These are phyloP conservation scores for Grosmannia penicillata DNA, from an alignment of 2,329 filamentous ascomycete genomes.

Conservation along the genomic window DNA sequence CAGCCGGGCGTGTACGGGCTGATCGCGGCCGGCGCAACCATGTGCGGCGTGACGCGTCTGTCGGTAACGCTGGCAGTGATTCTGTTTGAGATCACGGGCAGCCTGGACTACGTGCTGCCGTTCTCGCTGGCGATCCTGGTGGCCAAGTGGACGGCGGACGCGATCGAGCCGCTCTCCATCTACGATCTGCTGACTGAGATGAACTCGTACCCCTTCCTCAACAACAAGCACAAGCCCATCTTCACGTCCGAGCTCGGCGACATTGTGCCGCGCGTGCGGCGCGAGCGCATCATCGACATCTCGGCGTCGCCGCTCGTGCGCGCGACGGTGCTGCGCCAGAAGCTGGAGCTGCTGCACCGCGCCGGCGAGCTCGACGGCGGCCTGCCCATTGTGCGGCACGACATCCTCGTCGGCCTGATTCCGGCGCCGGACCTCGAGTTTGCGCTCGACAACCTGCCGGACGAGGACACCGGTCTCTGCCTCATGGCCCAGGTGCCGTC, in stretches of 20 bases:
- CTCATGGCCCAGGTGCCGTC: constrained; percentile 60
- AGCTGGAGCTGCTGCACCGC: constrained; percentile 68
- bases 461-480: constrained; percentile 61
- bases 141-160: constrained; percentile 97
- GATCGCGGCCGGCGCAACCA: constrained; percentile 86
- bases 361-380: constrained; percentile 87
- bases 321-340: constrained; percentile 60
- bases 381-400: constrained; percentile 68
- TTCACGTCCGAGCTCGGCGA: constrained; percentile 82
- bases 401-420: constrained; percentile 74
- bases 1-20: constrained; percentile 95
- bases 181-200: constrained; percentile 92
- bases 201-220: constrained; percentile 95
- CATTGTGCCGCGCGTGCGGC: constrained; percentile 63
- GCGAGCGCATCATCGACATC: constrained; percentile 76
- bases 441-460: constrained; percentile 68
- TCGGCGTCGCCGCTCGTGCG: constrained; percentile 66
- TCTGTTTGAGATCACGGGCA: constrained; percentile 88
- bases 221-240: constrained; percentile 84
- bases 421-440: constrained; percentile 89
- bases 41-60: constrained; percentile 91
- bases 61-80: constrained; percentile 93
- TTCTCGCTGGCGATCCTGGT: constrained; percentile 87
- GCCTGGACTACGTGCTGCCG: constrained; percentile 84
- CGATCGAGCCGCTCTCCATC: constrained; percentile 84